phyloP scores from a whole-genome alignment of 805 yeast species.

The Yamadazyma paraphyllophila region DNA sequence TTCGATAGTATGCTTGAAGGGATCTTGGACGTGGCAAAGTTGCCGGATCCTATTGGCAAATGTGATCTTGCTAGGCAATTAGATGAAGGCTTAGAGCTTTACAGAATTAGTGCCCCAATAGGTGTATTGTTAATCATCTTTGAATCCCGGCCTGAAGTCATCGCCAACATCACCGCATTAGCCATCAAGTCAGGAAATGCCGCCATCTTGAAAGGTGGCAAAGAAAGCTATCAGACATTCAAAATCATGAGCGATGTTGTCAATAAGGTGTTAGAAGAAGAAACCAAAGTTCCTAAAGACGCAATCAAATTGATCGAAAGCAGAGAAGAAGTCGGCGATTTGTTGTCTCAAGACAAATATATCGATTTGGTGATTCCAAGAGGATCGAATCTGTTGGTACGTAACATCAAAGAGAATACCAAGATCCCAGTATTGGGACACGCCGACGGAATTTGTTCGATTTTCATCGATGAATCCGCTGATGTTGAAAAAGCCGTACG shows the following conservation, averaged over 20 bases:
- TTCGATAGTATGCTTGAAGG: constrained; percentile 95
- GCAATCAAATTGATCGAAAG: constrained; percentile 87
- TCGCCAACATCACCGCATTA: constrained; percentile 93
- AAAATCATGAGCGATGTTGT: constrained; percentile 75
- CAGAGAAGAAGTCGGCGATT: constrained; percentile 84
- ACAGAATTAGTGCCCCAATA: constrained; percentile 87
- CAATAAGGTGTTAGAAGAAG: constrained; percentile 49
- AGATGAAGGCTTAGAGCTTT: constrained; percentile 85
- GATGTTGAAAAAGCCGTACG: constrained; percentile 74
- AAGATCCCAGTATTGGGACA: constrained; percentile 97
- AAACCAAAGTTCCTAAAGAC: constrained; percentile 72
- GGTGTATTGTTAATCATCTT: constrained; percentile 92
- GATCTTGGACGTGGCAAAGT: constrained; percentile 80
- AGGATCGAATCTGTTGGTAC: constrained; percentile 92
- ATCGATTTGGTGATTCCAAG: constrained; percentile 96
- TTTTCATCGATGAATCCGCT: constrained; percentile 76
- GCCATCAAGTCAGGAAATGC: constrained; percentile 97
- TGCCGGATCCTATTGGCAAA: constrained; percentile 93
- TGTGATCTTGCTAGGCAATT: constrained; percentile 76
- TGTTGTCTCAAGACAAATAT: constrained; percentile 79
- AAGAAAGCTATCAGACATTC: constrained; percentile 85
- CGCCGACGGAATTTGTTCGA: constrained; percentile 96
- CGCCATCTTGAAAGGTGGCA: constrained; percentile 96
- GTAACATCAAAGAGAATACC: constrained; percentile 79
- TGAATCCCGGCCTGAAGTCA: constrained; percentile 97